Evolutionary conservation across 2,329 filamentous ascomycete species (phyloP), one percentile per base, ranked within the genome.

Genomic region (Decorospora gaudefroyi): DNA sequence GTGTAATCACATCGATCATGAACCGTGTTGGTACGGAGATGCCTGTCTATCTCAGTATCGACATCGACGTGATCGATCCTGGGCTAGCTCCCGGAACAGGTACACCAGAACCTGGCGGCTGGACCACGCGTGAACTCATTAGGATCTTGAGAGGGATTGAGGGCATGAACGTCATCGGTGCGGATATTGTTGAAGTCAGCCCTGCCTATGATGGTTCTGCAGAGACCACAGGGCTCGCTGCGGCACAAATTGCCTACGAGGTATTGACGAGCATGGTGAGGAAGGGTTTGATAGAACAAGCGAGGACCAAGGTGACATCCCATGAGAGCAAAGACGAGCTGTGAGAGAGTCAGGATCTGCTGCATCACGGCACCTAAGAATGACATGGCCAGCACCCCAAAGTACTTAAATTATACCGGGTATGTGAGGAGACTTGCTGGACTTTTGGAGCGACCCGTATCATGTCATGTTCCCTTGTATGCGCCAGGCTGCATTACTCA

Each of bases 51-150:
- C 74, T 95, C 7, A 87, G 82, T 23, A 81, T 92, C 11, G 88
- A 92, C 62, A 91, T 91, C 55, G 88, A 92, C 68, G 87, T 91
- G 0, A 75, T 92, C 32, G 87, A 92, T 66, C 88, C 88, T 0
- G 85, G 80, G 21, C 73, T 83, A 35, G 83, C 83, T 2, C 88
- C 89, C 0, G 88, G 86, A 2, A 95, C 90, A 0, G 91, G 90
- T 1, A 96, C 90, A 0, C 90, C 90, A 0, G 90, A 95, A 74
- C 87, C 90, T 0, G 90, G 91, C 44, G 90, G 90, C 25, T 96
- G 90, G 90, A 93, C 88, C 4, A 95, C 87, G 13, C 78, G 90
- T 37, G 91, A 96, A 75, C 76, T 96, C 57, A 92, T 95, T 53
- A 78, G 87, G 9, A 89, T 96, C 45, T 71, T 96, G 65, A 77